Base-by-base conservation (phyloP, 495 filamentous ascomycete species). In the Tuber umbilicatum region DNA sequence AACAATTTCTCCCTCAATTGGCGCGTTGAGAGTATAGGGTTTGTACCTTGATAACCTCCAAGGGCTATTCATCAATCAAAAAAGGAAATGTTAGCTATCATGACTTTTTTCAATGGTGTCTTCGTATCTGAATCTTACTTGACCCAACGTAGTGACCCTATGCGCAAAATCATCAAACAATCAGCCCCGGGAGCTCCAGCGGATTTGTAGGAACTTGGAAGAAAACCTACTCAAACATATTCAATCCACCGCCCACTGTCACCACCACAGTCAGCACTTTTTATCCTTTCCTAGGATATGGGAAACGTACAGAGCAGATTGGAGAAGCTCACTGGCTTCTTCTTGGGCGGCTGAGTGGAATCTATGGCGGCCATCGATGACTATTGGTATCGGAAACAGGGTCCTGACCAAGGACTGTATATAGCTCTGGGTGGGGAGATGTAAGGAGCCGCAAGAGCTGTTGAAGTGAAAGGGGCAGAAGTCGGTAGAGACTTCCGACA, bases 301-400 rank as follows among this genome's bases (percentile, higher is more conserved):
- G 68, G 39, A 68, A 71, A 86, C 88, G 83, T 84, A 90, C 89
- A 88, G 82, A 99, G 87, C 88, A 99, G 86, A 86, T 98, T 99
- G 86, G 93, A 97, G 89, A 98, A 98, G 89, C 97, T 98, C 88
- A 99, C 90, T 76, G 96, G 96, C 89, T 99, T 98, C 91, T 97
- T 98, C 91, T 97, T 94, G 82, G 87, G 86, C 82, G 88, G 86
- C 84, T 86, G 85, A 82, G 87, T 85, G 83, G 89, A 86, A 83
- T 86, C 83, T 82, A 81, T 82, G 74, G 86, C 84, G 82, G 89
- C 88, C 89, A 90, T 90, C 82, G 82, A 84, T 83, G 72, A 81
- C 74, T 82, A 81, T 77, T 79, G 85, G 83, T 84, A 83, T 78
- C 83, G 85, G 83, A 35, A 86, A 87, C 86, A 86, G 86, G 89